Evolutionary conservation across 306 rosid species (phyloP), one percentile per base, ranked within the genome.

Genomic region (Vigna trinervia): DNA sequence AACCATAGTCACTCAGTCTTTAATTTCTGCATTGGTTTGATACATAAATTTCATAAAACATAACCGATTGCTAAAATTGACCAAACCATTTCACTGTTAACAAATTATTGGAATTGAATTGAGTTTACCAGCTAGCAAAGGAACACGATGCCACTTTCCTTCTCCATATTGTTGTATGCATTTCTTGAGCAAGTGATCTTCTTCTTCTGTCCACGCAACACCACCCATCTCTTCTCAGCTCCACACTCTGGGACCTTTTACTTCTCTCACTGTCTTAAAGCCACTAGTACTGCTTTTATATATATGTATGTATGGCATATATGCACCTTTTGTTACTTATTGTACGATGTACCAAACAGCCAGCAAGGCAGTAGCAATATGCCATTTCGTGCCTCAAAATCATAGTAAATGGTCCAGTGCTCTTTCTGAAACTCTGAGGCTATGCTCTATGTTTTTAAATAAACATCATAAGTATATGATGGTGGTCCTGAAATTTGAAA

Each of bases 71-170:
- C 48, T 48, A 48, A 61, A 8, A 4, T 75, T 62, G 48, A 62
- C 51, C 34, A 61, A 47, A 47, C 17, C 32, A 46, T 32, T 69
- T 23, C 38, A 53, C 65, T 51, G 3, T 14, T 38, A 76, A 5
- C 15, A 26, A 68, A 39, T 36, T 11, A 47, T 32, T 57, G 6
- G 5, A 57, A 14, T 12, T 43, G 30, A 64, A 41, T 14, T 62
- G 5, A 20, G 26, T 45, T 61, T 78, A 89, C 91, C 93, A 50
- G 93, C 91, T 75, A 89, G 79, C 26, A 81, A 85, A 80, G 94
- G 94, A 78, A 89, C 81, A 1, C 91, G 77, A 75, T 89, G 94
- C 94, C 94, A 89, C 56, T 89, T 89, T 47, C 91, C 94, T 85
- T 89, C 90, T 17, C 94, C 94, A 76, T 85, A 75, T 75, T 87